Evolutionary conservation across 805 yeast genomes (phyloP), one percentile per base, ranked within the genome.

Genomic region (Nadsonia fulvescens): DNA sequence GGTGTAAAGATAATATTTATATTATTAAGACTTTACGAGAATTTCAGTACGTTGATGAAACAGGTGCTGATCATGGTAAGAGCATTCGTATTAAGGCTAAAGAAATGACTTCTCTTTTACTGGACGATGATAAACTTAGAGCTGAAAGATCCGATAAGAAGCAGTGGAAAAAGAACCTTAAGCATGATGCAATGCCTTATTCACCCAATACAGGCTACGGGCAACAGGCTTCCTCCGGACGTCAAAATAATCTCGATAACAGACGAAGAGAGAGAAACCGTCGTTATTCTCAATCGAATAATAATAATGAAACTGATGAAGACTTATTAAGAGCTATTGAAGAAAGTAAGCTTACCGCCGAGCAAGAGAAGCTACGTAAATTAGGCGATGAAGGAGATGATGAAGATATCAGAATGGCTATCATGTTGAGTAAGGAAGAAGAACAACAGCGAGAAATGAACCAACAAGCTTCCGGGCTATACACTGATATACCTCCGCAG

Each of bases 1-100:
- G 98, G 98, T 70, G 83, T 33, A 75, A 70, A 44, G 93, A 81
- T 44, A 83, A 86, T 46, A 48, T 83, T 18, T 86, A 81, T 50
- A 63, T 83, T 27, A 68, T 86, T 46, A 82, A 83, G 54, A 82
- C 95, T 0, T 58, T 86, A 39, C 66, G 93, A 29, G 96, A 86
- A 47, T 86, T 86, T 49, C 79, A 73, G 39, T 76, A 70, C 44
- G 58, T 61, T 20, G 94, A 86, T 47, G 86, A 77, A 25, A 44
- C 57, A 11, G 82, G 78, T 24, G 54, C 59, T 15, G 98, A 86
- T 49, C 91, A 79, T 42, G 96, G 98, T 12, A 75, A 76, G 6
- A 66, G 79, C 28, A 74, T 75, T 31, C 64, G 98, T 32, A 81
- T 79, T 21, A 79, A 83, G 52, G 94, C 95, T 2, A 77, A 73